Base-by-base conservation (phyloP, 345 rosid species). In the Pugionium dolabratum region DNA sequence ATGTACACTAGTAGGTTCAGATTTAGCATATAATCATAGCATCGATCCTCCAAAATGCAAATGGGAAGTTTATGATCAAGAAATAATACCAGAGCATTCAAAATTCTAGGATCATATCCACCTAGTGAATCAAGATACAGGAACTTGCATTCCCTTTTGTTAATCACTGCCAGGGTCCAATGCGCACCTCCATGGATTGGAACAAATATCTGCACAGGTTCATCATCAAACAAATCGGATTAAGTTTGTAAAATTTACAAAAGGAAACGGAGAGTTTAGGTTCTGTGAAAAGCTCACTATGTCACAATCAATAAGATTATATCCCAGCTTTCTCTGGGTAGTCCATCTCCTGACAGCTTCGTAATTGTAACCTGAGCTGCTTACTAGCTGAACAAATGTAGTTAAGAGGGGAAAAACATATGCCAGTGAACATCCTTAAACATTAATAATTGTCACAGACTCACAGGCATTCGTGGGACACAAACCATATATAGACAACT, bases 111-210 rank as follows among this genome's bases (percentile, higher is more conserved):
- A 81, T 84, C 86, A 69, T 1, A 75, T 67, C 86, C 93, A 74
- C 72, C 69, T 1, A 94, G 88, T 36, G 99, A 94, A 89, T 91
- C 99, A 50, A 91, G 90, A 85, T 85, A 91, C 57, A 85, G 81
- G 79, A 94, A 83, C 69, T 88, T 90, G 78, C 73, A 72, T 66
- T 91, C 95, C 75, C 69, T 86, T 52, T 28, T 91, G 69, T 91
- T 86, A 54, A 94, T 94, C 51, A 94, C 73, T 35, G 95, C 99
- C 81, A 94, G 77, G 70, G 93, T 83, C 99, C 99, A 94, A 56
- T 90, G 99, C 59, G 75, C 45, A 61, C 71, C 79, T 57, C 61
- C 51, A 76, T 95, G 94, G 79, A 95, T 82, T 11, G 99, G 99
- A 73, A 89, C 86, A 83, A 95, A 95, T 77, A 95, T 87, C 97